Conservation (phyloP, 2,329 filamentous ascomycete species). For the Stenocarpella maydis region DNA sequence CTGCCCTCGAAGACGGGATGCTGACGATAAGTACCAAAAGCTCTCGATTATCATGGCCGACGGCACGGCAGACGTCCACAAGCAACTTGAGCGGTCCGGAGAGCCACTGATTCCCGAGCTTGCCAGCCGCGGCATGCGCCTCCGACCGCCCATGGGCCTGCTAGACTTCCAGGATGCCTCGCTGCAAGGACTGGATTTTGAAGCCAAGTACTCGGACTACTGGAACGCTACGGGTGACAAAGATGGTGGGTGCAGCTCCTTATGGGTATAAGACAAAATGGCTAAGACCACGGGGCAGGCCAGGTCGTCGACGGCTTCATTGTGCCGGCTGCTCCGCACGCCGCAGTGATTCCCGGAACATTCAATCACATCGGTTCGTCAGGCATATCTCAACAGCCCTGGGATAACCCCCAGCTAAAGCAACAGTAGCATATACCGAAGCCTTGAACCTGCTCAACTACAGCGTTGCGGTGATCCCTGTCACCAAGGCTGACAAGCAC, state of each 20-base stretch:
- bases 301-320: neutral
- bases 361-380: neutral
- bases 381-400: too few relatives aligned
- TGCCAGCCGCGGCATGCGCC: neutral
- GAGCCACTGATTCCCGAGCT: neutral
- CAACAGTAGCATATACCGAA: neutral
- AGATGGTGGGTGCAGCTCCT: neutral
- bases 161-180: neutral
- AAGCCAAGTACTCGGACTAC: neutral
- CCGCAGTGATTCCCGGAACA: neutral
- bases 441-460: neutral
- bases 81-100: neutral
- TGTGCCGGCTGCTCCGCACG: neutral
- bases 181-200: neutral
- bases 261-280: neutral
- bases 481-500: neutral
- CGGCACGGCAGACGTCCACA: neutral
- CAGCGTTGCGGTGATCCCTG: neutral
- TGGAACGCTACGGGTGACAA: neutral
- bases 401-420: neutral
- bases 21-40: neutral
- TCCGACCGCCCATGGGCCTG: neutral
- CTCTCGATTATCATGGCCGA: neutral
- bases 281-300: neutral
- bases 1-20: neutral